Conservation (phyloP, 208 protist species). For the Crithidia fasciculata region DNA sequence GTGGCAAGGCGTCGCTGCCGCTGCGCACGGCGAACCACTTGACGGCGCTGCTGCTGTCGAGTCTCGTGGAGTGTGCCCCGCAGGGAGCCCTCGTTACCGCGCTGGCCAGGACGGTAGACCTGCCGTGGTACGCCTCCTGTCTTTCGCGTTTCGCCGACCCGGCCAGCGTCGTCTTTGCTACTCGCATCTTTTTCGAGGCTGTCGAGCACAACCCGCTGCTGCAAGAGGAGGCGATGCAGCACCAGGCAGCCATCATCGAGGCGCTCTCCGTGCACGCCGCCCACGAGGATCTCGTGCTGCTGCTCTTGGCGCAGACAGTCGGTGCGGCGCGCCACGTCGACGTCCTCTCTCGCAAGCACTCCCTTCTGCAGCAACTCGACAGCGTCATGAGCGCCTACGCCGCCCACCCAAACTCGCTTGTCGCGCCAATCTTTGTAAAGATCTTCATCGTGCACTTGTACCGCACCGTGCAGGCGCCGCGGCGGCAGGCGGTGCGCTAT, state of each 20-base stretch:
- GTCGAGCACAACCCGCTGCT: conserved; percentile 55
- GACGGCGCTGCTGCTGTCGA: conserved; percentile 54
- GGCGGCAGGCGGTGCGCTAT: conserved; percentile 15
- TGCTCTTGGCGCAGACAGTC: conserved; percentile 68
- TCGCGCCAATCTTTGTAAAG: conserved; percentile 75
- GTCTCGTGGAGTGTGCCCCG: conserved; percentile 58
- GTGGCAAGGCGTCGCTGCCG: conserved; percentile 31
- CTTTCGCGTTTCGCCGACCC: conserved; percentile 72
- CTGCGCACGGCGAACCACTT: conserved; percentile 53
- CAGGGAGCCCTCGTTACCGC: conserved; percentile 47
- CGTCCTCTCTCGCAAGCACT: conserved; percentile 59
- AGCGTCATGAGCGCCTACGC: conserved; percentile 52
- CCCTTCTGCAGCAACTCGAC: conserved; percentile 71
- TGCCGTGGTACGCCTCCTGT: conserved; percentile 75
- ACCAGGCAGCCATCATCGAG: conserved; percentile 70
- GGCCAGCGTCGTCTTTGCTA: conserved; percentile 73
- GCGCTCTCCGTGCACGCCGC: conserved; percentile 57
- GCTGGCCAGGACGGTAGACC: conserved; percentile 53
- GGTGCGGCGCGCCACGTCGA: conserved; percentile 55
- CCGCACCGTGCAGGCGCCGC: conserved; percentile 38
- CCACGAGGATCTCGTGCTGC: conserved; percentile 73
- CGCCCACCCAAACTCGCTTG: conserved; percentile 45
- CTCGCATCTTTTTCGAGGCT: conserved; percentile 73
- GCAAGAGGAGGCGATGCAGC: conserved; percentile 48
- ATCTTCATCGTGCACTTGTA: conserved; percentile 62